Conservation (phyloP, 768 basidiomycete genomes). For the Boletus pseudo-olivaceus region DNA sequence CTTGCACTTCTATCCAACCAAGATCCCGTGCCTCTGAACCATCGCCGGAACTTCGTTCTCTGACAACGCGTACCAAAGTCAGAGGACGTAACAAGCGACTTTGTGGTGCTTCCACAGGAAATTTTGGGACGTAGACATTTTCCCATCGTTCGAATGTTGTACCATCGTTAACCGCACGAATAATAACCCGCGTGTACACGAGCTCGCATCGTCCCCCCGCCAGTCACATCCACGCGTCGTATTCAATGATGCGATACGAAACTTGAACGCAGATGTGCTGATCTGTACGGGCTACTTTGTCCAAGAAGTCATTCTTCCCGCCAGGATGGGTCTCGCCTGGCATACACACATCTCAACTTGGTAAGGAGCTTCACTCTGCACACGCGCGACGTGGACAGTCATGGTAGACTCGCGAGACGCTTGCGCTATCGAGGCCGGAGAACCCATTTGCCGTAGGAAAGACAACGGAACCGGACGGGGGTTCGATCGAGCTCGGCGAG, state of each 20-base stretch:
- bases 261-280: conserved; percentile 37
- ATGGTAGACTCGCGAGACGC: conserved; percentile 75
- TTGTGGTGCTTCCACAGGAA: no score
- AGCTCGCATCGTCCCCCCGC: conserved; percentile 34
- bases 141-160: conserved; percentile 48
- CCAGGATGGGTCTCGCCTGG: conserved; percentile 58
- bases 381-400: conserved; percentile 71
- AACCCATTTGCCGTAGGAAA: conserved; percentile 58
- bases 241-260: conserved; percentile 16
- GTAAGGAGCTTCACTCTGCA: conserved; percentile 78
- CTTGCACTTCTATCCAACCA: no score
- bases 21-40: not conserved
- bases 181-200: conserved; percentile 42
- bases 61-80: not conserved
- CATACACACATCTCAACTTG: conserved; percentile 59
- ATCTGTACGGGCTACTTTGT: conserved; percentile 73
- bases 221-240: conserved; percentile 23
- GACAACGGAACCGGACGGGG: conserved; percentile 36
- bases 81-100: no score
- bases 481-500: conserved; percentile 70
- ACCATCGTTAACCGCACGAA: conserved; percentile 62
- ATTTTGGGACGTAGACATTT: conserved; percentile 19
- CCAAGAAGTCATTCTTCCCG: conserved; percentile 66
- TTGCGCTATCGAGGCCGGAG: conserved; percentile 74
- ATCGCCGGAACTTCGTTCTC: not conserved